phyloP scores from a whole-genome alignment of 1,139 yeast species.

The Pichia sp. region DNA sequence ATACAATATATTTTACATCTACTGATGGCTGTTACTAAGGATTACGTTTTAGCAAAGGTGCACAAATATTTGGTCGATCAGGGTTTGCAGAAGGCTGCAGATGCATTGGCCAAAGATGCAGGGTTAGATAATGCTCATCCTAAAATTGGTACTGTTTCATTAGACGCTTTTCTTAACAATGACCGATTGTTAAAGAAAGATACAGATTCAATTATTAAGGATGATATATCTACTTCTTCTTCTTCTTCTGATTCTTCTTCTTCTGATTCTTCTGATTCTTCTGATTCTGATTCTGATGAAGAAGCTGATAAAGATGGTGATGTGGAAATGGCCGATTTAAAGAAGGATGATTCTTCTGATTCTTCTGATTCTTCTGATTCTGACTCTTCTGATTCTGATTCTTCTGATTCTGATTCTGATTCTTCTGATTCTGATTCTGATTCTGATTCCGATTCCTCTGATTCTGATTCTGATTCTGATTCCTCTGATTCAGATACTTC shows the following conservation, averaged over 20 bases:
- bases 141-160: slow-evolving; percentile 4
- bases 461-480: slow-evolving; percentile 16
- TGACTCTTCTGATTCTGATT: slow-evolving; percentile 25
- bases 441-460: slow-evolving; percentile 24
- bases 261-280: too few species aligned
- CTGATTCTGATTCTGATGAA: slow-evolving; percentile 22
- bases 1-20: neutral
- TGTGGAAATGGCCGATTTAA: slow-evolving; percentile 1
- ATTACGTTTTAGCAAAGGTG: slow-evolving; percentile 7
- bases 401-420: slow-evolving; percentile 11
- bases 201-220: too few species aligned
- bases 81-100: slow-evolving; percentile 8
- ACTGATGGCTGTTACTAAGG: slow-evolving; percentile 8
- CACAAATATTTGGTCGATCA: slow-evolving; percentile 3
- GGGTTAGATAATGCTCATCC: neutral
- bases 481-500: slow-evolving; percentile 13
- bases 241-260: too few species aligned
- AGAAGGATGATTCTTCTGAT: neutral
- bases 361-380: slow-evolving; percentile 18
- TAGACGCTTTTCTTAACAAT: slow-evolving; percentile 6
- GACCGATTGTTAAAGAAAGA: slow-evolving; percentile 7
- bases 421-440: slow-evolving; percentile 19
- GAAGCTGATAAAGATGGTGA: neutral
- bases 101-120: slow-evolving; percentile 8
- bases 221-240: too few species aligned